Evolutionary conservation across 2,329 filamentous ascomycete genomes (phyloP), one percentile per base, ranked within the genome.

Genomic region (Penicillium olsonii): DNA sequence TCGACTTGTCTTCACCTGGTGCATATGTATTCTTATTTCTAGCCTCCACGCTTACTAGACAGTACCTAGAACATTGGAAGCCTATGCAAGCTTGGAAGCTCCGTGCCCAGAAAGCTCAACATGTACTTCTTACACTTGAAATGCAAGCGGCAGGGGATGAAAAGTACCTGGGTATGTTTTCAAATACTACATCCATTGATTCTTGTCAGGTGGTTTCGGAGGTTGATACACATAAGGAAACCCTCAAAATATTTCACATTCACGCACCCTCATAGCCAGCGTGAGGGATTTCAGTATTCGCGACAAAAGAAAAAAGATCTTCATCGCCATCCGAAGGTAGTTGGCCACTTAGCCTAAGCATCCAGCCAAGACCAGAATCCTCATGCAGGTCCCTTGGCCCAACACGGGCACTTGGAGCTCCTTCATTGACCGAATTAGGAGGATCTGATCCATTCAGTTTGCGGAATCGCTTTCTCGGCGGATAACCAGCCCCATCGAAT

Each of bases 251-350:
- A 4, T 14, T 6, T 31, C 5, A 31, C 5, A n/a, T 1, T 26
- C 37, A 38, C n/a, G n/a, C 15, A 8, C 14, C 15, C 3, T 31
- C 42, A 2, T 10, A n/a, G 18, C 26, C 14, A 11, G 14, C 17
- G 12, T 63, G 50, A 61, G 54, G 70, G 85, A 85, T 24, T 8
- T 6, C 19, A 10, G 35, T 20, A n/a, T 45, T 39, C 5, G 41
- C 40, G 17, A 49, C 27, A 10, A 45, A 39, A 1, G 27, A 45
- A 45, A 38, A 40, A 12, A 49, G 41, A 20, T 40, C 35, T 19
- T 38, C 41, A 5, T 49, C 41, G 10, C 35, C 41, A 26, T 39
- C 35, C 3, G 46, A 34, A 8, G 34, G 27, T 14, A 45, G 19
- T 14, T 45, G 46, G 11, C 35, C 46, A 24, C 27, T 44, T 5